Evolutionary conservation across 208 protist genomes (phyloP).

Genomic region (Wallacemonas sp.): DNA sequence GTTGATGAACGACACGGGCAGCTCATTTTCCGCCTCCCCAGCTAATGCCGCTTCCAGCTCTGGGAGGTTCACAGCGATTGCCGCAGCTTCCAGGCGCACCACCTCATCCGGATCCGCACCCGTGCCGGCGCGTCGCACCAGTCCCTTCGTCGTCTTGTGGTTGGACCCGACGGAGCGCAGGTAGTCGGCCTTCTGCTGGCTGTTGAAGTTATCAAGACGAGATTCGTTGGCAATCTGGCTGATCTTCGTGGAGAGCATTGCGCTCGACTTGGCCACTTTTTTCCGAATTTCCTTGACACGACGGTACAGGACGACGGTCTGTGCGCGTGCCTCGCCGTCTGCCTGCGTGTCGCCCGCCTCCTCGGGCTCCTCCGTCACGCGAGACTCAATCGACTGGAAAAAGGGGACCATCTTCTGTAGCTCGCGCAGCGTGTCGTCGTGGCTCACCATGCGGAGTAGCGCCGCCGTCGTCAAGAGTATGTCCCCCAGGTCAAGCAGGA

Average conservation of each 20-base stretch:
- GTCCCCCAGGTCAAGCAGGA: not conserved
- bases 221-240: not conserved
- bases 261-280: not conserved
- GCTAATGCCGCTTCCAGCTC: not conserved
- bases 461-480: not conserved
- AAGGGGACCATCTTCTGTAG: not conserved
- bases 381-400: not conserved
- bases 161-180: not conserved
- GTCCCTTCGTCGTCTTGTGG: not conserved
- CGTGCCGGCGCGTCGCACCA: not conserved
- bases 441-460: not conserved
- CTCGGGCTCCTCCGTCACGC: not conserved
- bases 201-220: not conserved
- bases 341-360: not conserved
- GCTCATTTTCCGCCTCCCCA: not conserved
- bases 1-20: not conserved
- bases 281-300: not conserved
- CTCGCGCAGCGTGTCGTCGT: not conserved
- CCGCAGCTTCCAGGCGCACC: not conserved
- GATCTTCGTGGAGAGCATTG: not conserved
- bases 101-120: not conserved
- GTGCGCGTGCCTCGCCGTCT: not conserved
- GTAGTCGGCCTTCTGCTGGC: not conserved
- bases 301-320: not conserved
- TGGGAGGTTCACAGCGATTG: not conserved